Evolutionary conservation across 768 basidiomycete species (phyloP).

Genomic region (Mycena pura): DNA sequence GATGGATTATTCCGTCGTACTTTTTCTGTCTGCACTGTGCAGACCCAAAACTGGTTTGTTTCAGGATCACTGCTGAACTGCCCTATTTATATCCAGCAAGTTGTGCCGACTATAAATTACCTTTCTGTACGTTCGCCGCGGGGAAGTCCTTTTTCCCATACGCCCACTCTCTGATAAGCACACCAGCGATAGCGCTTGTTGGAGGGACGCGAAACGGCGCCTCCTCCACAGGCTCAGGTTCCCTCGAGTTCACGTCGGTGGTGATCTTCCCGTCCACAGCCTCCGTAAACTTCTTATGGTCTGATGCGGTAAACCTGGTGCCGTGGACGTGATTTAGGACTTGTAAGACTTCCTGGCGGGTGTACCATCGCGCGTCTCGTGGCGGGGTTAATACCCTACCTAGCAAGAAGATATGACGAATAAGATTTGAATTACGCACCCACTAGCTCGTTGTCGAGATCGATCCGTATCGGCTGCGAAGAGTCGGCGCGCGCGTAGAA

Average conservation of each 20-base stretch:
- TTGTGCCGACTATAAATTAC: conserved; percentile 32
- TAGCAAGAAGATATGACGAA: neutral
- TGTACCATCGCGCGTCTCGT: conserved; percentile 89
- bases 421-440: conserved; percentile 52
- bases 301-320: conserved; percentile 52
- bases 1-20: no score
- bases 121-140: conserved; percentile 23
- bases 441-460: conserved; percentile 95
- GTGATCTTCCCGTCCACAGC: conserved; percentile 41
- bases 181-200: conserved; percentile 80
- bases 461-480: conserved; percentile 74
- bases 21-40: no score
- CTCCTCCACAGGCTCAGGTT: conserved; percentile 36
- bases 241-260: neutral
- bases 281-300: conserved; percentile 58
- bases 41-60: no score
- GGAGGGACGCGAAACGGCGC: conserved; percentile 80
- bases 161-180: conserved; percentile 84
- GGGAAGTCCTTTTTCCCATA: conserved; percentile 58
- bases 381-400: neutral
- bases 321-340: conserved; percentile 67
- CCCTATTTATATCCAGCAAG: no score
- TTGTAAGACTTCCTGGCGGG: conserved; percentile 69
- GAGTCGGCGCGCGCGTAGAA: conserved; percentile 84
- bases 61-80: no score